A percentile compares a stretch with the other conserved stretches of the same genome.
phyloP scores from a whole-genome alignment of 2,329 filamentous ascomycete genomes.

The Xylaria sp. region DNA sequence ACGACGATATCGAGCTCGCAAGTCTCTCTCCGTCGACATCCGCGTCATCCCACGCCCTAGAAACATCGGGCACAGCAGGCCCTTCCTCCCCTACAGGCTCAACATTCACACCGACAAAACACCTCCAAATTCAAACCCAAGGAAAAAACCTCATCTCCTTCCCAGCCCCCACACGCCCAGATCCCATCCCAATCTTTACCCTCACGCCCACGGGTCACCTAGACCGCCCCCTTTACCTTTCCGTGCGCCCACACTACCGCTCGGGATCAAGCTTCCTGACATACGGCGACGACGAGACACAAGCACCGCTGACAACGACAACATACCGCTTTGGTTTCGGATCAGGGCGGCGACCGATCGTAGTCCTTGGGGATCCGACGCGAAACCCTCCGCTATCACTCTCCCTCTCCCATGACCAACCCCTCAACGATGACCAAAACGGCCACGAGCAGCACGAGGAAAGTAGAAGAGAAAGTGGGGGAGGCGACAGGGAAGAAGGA shows the following conservation, averaged over 20 bases:
- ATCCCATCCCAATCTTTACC: conserved; percentile 52
- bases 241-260: conserved; percentile 51
- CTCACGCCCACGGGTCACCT: conserved; percentile 43
- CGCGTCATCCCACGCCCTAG: conserved; percentile 1
- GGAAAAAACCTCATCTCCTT: conserved; percentile 53
- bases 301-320: conserved; percentile 53
- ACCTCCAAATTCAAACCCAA: conserved; percentile 55
- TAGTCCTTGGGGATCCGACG: conserved; percentile 42
- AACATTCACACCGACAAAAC: conserved; percentile 50
- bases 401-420: background rate
- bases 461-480: too few species aligned
- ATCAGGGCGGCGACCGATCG: conserved; percentile 55
- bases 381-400: background rate
- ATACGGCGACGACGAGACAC: conserved; percentile 41
- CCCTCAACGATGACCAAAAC: background rate
- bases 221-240: conserved; percentile 55
- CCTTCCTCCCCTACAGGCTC: background rate
- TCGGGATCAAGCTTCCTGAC: conserved; percentile 58
- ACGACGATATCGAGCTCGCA: conserved; percentile 18
- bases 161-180: conserved; percentile 36
- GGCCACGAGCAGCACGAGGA: too few species aligned
- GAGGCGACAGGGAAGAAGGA: too few species aligned
- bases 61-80: background rate
- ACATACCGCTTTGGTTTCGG: conserved; percentile 50
- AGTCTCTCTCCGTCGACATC: conserved; percentile 15